phyloP scores from a whole-genome alignment of 148 eudicot species.

The Amaranthus palmeri region DNA sequence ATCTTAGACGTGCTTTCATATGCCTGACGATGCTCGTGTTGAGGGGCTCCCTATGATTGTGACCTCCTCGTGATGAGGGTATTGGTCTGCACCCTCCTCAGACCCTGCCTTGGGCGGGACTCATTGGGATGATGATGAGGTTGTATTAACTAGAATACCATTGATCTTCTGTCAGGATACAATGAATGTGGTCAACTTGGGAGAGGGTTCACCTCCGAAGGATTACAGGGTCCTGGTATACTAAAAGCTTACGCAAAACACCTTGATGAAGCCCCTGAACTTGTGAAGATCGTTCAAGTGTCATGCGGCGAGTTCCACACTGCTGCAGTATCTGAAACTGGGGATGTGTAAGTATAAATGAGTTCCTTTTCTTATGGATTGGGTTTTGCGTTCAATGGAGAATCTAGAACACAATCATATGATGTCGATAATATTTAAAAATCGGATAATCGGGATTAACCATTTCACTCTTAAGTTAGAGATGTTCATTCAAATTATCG shows the following conservation, averaged over 20 bases:
- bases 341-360: constrained; percentile 89
- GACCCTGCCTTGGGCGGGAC: too few relatives aligned
- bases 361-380: constrained; percentile 22
- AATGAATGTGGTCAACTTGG: constrained; percentile 99
- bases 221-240: constrained; percentile 89
- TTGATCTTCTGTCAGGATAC: constrained; percentile 66
- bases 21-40: neutral
- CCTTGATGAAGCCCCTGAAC: constrained; percentile 96
- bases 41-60: neutral
- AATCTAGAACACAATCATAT: neutral
- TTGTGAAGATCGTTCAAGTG: constrained; percentile 73
- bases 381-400: neutral
- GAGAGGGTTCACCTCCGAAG: constrained; percentile 88
- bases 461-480: too few relatives aligned
- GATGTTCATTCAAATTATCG: too few relatives aligned
- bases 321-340: constrained; percentile 87
- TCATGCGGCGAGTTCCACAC: constrained; percentile 97
- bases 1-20: neutral
- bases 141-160: constrained; percentile 19
- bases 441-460: too few relatives aligned
- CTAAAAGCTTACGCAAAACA: constrained; percentile 68
- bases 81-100: too few relatives aligned
- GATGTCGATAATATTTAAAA: too few relatives aligned
- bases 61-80: too few relatives aligned
- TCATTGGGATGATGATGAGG: too few relatives aligned